Conservation (phyloP, 805 yeast genomes). For the Debaryomyces prosopidis region DNA sequence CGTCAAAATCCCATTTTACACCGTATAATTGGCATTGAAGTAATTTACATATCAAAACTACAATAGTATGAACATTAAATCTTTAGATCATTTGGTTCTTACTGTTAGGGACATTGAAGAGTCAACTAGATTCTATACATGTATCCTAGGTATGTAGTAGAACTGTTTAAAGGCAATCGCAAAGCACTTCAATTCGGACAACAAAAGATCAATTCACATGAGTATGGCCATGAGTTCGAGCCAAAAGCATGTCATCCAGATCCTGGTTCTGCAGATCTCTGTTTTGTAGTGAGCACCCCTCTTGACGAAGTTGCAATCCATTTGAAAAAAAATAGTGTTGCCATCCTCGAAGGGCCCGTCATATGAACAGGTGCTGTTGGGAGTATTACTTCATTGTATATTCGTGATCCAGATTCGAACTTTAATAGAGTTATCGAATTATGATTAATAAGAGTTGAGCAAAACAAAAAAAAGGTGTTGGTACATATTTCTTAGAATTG, state of each 20-base stretch:
- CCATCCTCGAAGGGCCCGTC: conserved; percentile 5
- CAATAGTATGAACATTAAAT: conserved; percentile 3
- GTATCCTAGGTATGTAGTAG: conserved; percentile 4
- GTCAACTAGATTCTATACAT: conserved; percentile 5
- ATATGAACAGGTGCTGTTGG: conserved; percentile 8
- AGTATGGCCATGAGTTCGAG: conserved; percentile 6
- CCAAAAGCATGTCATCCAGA: conserved; percentile 4
- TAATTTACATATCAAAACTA: conserved; percentile 1
- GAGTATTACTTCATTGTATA: conserved; percentile 5
- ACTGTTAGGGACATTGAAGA: conserved; percentile 7
- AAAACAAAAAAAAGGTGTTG: no score
- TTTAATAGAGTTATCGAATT: not conserved
- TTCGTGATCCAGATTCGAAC: conserved; percentile 9
- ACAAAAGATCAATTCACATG: conserved; percentile 10
- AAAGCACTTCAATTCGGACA: conserved; percentile 5
- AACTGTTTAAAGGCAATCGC: conserved; percentile 3
- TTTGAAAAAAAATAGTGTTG: not conserved
- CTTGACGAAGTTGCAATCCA: conserved; percentile 2
- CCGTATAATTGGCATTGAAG: no score
- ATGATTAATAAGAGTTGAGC: no score
- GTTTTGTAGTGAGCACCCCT: conserved; percentile 6
- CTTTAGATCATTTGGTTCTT: conserved; percentile 8
- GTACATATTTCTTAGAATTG: no score
- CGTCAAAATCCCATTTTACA: no score
- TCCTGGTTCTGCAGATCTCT: conserved; percentile 8